phyloP scores from a whole-genome alignment of 352 stramenopile species.

The Globisporangium rhizosaccharum region DNA sequence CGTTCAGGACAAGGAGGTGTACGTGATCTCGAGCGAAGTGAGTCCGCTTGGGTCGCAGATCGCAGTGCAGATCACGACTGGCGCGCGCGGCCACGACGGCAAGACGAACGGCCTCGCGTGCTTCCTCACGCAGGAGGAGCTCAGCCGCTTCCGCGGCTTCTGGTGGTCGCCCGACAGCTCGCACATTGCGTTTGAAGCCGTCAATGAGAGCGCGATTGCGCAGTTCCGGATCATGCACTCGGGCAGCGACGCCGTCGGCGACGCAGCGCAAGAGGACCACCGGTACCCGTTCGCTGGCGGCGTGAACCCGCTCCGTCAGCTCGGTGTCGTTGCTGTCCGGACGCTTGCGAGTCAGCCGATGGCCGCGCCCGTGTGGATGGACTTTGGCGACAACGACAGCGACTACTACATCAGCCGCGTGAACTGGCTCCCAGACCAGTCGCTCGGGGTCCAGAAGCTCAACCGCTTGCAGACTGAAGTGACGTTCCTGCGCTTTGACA shows the following conservation, averaged over 20 bases:
- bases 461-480: conserved; percentile 80
- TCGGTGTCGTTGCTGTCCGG: conserved; percentile 70
- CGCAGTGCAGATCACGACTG: conserved; percentile 68
- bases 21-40: conserved; percentile 73
- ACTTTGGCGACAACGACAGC: conserved; percentile 41
- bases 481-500: conserved; percentile 78
- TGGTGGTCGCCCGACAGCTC: conserved; percentile 92
- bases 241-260: conserved; percentile 61
- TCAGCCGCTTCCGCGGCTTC: conserved; percentile 95
- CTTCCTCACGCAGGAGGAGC: conserved; percentile 97
- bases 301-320: conserved; percentile 84
- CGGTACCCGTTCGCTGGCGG: conserved; percentile 92
- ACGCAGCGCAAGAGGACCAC: conserved; percentile 68
- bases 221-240: conserved; percentile 95
- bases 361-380: conserved; percentile 65
- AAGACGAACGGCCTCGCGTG: conserved; percentile 94
- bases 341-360: conserved; percentile 21
- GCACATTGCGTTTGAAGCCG: conserved; percentile 85
- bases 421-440: conserved; percentile 93
- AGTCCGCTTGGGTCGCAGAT: conserved; percentile 24
- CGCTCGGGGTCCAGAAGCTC: conserved; percentile 85
- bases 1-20: conserved; percentile 92
- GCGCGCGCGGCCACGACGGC: conserved; percentile 57
- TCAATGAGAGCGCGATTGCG: conserved; percentile 93
- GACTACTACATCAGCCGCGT: conserved; percentile 93